Evolutionary conservation across 331 rosid genomes (phyloP), one percentile per base, ranked within the genome.

Genomic region (Arachis monticola): DNA sequence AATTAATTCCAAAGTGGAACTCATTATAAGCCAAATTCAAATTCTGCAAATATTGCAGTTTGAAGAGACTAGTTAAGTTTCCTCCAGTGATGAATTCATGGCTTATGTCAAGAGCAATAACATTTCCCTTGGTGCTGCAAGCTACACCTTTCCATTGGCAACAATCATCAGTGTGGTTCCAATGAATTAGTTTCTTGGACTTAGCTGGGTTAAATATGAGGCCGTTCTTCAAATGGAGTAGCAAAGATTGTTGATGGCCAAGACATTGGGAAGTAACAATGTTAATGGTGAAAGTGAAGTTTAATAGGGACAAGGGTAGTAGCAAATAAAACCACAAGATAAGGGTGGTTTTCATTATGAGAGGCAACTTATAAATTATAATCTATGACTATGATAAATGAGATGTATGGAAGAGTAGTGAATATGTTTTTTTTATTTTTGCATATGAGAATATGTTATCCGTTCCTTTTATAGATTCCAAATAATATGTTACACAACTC

Each of bases 141-240:
- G 48, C 67, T 32, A 85, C 83, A 5, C 92, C 92, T 2, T 0
- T 13, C 97, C 89, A 87, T 3, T 30, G 6, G 53, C 91, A 85
- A 1, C 84, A 87, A 32, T 79, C 80, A 0, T 40, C 9, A 31
- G 4, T 84, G 48, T 44, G 66, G 63, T 72, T 76, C 88, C 92
- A 85, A 0, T 10, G 13, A 2, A 40, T 73, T 0, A 84, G 72
- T 27, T 73, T 82, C 1, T 1, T 45, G 1, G 80, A 74, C 6
- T 0, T 0, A 7, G 10, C 9, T 6, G 9, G 5, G 1, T 53
- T 0, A 46, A 67, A 73, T 0, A 0, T 1, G 38, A 81, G 51
- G 10, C 31, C 41, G 7, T 45, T 81, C 40, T 75, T 74, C 46
- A 81, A 30, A 5, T 67, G 77, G 51, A 79, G 77, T 47, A 82